A percentile compares a stretch with the other conserved stretches of the same genome.
phyloP scores from a whole-genome alignment of 768 basidiomycete genomes.

The Dictyophora rubrovolvata region DNA sequence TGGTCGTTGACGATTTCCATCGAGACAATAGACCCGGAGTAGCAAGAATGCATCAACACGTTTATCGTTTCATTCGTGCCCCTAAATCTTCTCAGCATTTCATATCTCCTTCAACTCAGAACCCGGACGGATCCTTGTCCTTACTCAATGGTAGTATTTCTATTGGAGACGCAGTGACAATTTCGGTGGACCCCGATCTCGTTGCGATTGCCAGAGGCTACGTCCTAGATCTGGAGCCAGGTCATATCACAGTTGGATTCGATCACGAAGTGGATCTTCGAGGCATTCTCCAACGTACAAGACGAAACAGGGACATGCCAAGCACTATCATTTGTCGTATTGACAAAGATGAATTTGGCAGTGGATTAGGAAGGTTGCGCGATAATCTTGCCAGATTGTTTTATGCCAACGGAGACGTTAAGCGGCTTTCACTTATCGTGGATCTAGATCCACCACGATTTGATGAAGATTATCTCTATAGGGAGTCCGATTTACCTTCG shows the following conservation, averaged over 20 bases:
- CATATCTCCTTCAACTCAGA: neutral
- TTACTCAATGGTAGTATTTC: conserved; percentile 74
- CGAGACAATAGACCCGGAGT: conserved; percentile 18
- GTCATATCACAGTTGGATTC: conserved; percentile 63
- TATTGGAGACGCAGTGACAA: conserved; percentile 69
- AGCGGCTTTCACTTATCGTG: conserved; percentile 66
- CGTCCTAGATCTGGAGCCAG: conserved; percentile 59
- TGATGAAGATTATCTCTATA: conserved; percentile 20
- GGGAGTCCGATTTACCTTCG: conserved; percentile 20
- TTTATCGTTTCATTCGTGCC: conserved; percentile 53
- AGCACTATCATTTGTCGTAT: conserved; percentile 56
- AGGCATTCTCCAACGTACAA: conserved; percentile 32
- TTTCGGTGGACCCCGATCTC: conserved; percentile 84
- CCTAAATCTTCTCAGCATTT: conserved; percentile 16
- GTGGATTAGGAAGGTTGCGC: conserved; percentile 80
- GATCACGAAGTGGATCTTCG: conserved; percentile 63
- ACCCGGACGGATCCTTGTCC: conserved; percentile 17
- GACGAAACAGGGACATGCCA: conserved; percentile 18
- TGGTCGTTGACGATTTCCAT: conserved; percentile 46
- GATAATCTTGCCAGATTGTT: conserved; percentile 87
- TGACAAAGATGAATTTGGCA: conserved; percentile 86
- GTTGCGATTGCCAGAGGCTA: conserved; percentile 78
- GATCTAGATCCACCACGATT: conserved; percentile 69
- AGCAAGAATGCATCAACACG: conserved; percentile 65
- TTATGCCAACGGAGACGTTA: conserved; percentile 63